phyloP scores from a whole-genome alignment of 345 rosid species.

The Brassica nigra region DNA sequence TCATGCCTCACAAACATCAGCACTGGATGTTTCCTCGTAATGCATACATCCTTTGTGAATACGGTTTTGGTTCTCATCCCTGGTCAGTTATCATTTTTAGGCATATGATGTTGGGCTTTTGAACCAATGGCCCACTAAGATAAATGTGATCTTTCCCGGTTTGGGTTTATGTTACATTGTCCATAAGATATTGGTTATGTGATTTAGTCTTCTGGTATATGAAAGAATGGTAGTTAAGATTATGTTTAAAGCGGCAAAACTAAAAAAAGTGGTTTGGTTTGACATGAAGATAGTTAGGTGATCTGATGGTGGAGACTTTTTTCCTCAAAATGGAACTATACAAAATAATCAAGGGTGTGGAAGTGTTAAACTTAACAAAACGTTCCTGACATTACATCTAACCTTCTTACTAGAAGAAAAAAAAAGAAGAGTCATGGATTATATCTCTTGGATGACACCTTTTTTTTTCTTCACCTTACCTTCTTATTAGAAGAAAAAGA shows the following conservation, averaged over 20 bases:
- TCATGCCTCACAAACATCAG: slow-evolving; percentile 59
- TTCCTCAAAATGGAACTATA: not conserved
- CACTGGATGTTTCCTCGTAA: slow-evolving; percentile 48
- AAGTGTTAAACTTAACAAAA: not conserved
- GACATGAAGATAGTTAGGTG: slow-evolving; percentile 22
- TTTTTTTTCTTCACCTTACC: not conserved
- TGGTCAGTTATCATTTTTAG: too few relatives aligned
- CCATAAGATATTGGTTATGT: not conserved
- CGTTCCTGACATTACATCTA: not conserved
- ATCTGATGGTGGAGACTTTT: slow-evolving; percentile 16
- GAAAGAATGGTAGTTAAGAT: not conserved
- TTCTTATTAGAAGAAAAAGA: not conserved
- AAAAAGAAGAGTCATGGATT: not conserved
- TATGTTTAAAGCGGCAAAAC: not conserved
- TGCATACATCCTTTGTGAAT: too few relatives aligned
- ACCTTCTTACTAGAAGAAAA: not conserved
- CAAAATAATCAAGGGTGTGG: not conserved
- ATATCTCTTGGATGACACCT: not conserved
- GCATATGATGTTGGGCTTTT: not conserved
- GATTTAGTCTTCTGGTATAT: not conserved
- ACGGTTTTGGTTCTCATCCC: too few relatives aligned
- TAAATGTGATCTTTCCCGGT: not conserved
- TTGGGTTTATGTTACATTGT: not conserved
- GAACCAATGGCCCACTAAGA: not conserved
- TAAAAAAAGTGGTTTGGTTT: not conserved